Conservation (phyloP, 2,329 filamentous ascomycete species). For the Neopestalotiopsis sp. region DNA sequence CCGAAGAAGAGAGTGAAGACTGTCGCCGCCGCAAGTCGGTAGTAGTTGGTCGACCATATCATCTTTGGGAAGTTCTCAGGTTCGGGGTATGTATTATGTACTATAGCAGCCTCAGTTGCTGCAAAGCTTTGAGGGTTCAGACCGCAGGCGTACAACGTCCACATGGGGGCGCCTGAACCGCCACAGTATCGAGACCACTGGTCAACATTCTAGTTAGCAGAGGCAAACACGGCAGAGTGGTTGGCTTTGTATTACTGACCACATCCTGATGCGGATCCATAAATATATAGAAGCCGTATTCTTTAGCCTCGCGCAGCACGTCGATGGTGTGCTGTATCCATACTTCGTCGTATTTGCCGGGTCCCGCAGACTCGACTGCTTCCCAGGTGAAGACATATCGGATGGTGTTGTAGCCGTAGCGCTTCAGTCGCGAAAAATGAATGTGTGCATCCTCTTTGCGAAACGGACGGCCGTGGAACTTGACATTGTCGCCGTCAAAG, state of each 20-base stretch:
- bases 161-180: conserved; percentile 94
- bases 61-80: conserved; percentile 92
- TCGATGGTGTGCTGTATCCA: conserved; percentile 93
- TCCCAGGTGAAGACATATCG: conserved; percentile 99
- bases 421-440: conserved; percentile 85
- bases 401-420: conserved; percentile 95
- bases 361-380: conserved; percentile 91
- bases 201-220: conserved; percentile 30
- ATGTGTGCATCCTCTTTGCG: conserved; percentile 78
- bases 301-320: conserved; percentile 80
- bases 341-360: conserved; percentile 89
- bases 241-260: conserved; percentile 52
- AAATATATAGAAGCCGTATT: conserved; percentile 94
- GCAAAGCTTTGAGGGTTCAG: conserved; percentile 86
- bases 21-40: conserved; percentile 81
- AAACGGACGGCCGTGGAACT: conserved; percentile 87
- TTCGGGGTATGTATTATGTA: conserved; percentile 91
- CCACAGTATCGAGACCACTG: conserved; percentile 94
- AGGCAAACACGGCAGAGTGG: background rate
- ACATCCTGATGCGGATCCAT: conserved; percentile 99
- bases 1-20: conserved; percentile 96
- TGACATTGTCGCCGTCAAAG: conserved; percentile 91
- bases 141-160: conserved; percentile 95
- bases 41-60: conserved; percentile 99
- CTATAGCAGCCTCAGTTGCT: conserved; percentile 86